phyloP scores from a whole-genome alignment of 2,329 filamentous ascomycete genomes.

The Oidium heveae region DNA sequence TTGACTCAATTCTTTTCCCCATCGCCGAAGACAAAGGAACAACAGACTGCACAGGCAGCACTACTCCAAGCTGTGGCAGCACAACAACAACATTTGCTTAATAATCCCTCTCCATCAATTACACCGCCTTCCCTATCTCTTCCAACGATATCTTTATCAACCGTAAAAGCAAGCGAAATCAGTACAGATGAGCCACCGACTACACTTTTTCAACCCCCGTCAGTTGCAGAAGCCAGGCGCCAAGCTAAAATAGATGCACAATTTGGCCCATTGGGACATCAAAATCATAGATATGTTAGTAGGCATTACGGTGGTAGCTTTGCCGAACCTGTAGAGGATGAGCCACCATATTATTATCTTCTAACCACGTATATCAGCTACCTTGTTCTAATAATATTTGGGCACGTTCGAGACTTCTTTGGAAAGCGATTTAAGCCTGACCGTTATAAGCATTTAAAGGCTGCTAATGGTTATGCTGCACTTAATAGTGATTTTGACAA shows the following conservation, averaged over 20 bases:
- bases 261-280: slow-evolving; percentile 64
- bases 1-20: slow-evolving; percentile 64
- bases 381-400: slow-evolving; percentile 80
- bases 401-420: slow-evolving; percentile 91
- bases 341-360: slow-evolving; percentile 89
- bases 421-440: slow-evolving; percentile 83
- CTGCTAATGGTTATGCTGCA: slow-evolving; percentile 73
- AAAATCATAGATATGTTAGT: slow-evolving; percentile 70
- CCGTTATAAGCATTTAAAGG: slow-evolving; percentile 56
- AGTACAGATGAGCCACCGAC: slow-evolving; percentile 48
- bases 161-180: slow-evolving; percentile 52
- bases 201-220: slow-evolving; percentile 69
- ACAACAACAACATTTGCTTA: slow-evolving; percentile 29
- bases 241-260: slow-evolving; percentile 64
- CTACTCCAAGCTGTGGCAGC: slow-evolving; percentile 34
- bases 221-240: slow-evolving; percentile 54
- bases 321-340: slow-evolving; percentile 67
- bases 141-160: slow-evolving; percentile 78
- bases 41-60: slow-evolving; percentile 37
- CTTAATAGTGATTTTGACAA: slow-evolving; percentile 97
- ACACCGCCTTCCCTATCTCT: slow-evolving; percentile 50
- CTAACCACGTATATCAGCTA: slow-evolving; percentile 98
- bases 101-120: slow-evolving; percentile 33
- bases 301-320: slow-evolving; percentile 62
- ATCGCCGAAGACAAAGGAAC: slow-evolving; percentile 49